Evolutionary conservation across 176 grass and related monocot species (phyloP).

Genomic region (Dactylis glomerata): DNA sequence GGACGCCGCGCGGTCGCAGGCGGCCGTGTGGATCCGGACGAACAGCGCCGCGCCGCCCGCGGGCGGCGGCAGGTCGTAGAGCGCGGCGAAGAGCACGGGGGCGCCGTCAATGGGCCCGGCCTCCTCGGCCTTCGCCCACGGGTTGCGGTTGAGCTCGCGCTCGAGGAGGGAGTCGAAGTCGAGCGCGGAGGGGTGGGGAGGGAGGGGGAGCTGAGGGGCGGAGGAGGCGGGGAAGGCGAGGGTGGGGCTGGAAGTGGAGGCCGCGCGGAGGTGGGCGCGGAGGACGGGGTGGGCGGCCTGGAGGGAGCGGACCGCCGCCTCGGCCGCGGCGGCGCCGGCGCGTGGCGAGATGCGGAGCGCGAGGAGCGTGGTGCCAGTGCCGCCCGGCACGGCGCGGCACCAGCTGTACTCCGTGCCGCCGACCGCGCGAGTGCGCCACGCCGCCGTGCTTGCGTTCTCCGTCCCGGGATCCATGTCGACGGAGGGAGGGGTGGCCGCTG

Average conservation of each 20-base stretch:
- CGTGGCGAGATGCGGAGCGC: slow-evolving; percentile 49
- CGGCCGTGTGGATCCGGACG: slow-evolving; percentile 71
- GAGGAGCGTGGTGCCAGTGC: slow-evolving; percentile 76
- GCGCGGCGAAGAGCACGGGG: slow-evolving; percentile 54
- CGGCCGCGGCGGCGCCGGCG: slow-evolving; percentile 2
- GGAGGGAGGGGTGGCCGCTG: background rate
- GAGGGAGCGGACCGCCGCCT: slow-evolving; percentile 39
- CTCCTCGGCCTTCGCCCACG: slow-evolving; percentile 36
- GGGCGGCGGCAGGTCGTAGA: slow-evolving; percentile 43
- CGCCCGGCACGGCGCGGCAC: slow-evolving; percentile 69
- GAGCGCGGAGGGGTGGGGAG: background rate
- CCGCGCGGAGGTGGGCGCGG: slow-evolving; percentile 36
- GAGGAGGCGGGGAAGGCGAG: slow-evolving; percentile 38
- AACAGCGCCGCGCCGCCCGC: slow-evolving; percentile 35
- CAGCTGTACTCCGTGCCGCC: slow-evolving; percentile 71
- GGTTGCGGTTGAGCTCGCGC: slow-evolving; percentile 81
- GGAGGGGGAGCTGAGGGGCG: slow-evolving; percentile 1
- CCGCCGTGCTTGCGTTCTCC: background rate
- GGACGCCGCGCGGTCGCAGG: slow-evolving; percentile 59
- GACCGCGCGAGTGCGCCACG: slow-evolving; percentile 22
- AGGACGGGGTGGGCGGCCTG: slow-evolving; percentile 64
- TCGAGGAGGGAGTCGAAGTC: slow-evolving; percentile 67
- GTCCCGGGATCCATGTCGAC: slow-evolving; percentile 40
- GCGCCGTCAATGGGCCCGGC: slow-evolving; percentile 1
- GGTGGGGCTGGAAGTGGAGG: slow-evolving; percentile 30